These are phyloP conservation scores for Leishmania tropica DNA, from an alignment of 208 protist genomes.

Conservation along the genomic window DNA sequence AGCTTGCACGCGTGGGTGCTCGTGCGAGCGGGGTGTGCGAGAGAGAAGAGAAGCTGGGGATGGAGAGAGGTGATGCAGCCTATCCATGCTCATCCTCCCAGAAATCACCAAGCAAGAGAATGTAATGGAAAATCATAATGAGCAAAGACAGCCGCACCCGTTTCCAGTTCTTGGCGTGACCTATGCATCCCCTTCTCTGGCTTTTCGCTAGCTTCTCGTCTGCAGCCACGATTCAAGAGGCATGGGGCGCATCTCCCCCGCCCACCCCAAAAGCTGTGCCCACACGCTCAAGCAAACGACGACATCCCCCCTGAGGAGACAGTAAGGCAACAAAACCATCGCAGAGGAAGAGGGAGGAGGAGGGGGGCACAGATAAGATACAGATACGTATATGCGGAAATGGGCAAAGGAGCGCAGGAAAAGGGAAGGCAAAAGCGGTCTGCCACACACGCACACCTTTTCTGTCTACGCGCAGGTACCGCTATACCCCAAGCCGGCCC, in stretches of 20 bases:
- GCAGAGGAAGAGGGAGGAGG: background rate
- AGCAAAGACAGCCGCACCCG: background rate
- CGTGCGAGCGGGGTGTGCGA: background rate
- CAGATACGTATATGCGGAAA: background rate
- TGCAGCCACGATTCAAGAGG: background rate
- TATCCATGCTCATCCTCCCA: no score
- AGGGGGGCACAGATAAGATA: background rate
- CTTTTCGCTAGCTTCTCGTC: background rate
- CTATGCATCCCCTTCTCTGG: background rate
- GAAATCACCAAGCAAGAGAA: background rate
- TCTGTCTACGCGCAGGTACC: background rate
- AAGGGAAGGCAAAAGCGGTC: background rate
- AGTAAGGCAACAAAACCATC: background rate
- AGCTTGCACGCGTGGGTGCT: background rate
- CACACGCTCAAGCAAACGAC: background rate
- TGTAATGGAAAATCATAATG: background rate
- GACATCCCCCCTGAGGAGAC: background rate
- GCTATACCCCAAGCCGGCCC: background rate
- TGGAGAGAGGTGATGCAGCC: background rate
- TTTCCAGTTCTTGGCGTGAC: background rate
- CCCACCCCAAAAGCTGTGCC: background rate
- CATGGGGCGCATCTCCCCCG: background rate
- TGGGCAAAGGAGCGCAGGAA: background rate
- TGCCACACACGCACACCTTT: background rate
- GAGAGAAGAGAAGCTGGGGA: background rate